Base-by-base conservation (phyloP, 768 basidiomycete species). In the Kwoniella sp. region DNA sequence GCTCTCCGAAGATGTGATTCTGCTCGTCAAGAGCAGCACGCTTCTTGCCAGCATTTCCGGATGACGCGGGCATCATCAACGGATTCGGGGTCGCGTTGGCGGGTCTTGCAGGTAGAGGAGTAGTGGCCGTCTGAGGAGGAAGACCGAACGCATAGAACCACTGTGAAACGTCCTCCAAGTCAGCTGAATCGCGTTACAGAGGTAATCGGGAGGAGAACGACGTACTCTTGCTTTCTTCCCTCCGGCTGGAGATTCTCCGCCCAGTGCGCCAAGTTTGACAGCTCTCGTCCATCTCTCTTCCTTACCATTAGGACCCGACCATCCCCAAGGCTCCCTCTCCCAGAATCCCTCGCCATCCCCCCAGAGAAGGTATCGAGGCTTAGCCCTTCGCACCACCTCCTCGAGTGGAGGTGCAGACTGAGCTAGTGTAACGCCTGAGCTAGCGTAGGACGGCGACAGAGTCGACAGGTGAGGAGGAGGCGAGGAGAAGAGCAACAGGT, bases 71-170 rank as follows among this genome's bases (percentile, higher is more conserved):
- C 26, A 76, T 45, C 3, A 71, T 61, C 50, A 75, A 78, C 2
- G 78, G 72, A 55, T 78, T 81, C 2, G 78, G 73, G 15, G 79
- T 73, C 15, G 67, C 26, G 23, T 76, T 71, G 30, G 68, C 71
- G 5, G 72, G 76, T 63, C 66, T 69, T 38, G 66, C 56, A 28
- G 66, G 73, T 31, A 63, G 30, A 15, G 54, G 64, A 11, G 72
- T 70, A 45, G 68, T 74, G 63, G 41, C 72, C 25, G 82, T 79
- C 50, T 84, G 83, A 1, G 91, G 87, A 0, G 86, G 81, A 57
- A 99, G 90, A 26, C 87, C 88, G 81, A 97, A 98, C 1, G 96
- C 96, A 82, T 99, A 99, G 82, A 96, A 97, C 90, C 92, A 97
- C 94, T 97, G 23, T 4, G 4, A 2, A 13, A 51, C 4, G 28